A percentile compares a stretch with the other conserved stretches of the same genome.
phyloP scores from a whole-genome alignment of 148 eudicot species.

The Rheum nobile region DNA sequence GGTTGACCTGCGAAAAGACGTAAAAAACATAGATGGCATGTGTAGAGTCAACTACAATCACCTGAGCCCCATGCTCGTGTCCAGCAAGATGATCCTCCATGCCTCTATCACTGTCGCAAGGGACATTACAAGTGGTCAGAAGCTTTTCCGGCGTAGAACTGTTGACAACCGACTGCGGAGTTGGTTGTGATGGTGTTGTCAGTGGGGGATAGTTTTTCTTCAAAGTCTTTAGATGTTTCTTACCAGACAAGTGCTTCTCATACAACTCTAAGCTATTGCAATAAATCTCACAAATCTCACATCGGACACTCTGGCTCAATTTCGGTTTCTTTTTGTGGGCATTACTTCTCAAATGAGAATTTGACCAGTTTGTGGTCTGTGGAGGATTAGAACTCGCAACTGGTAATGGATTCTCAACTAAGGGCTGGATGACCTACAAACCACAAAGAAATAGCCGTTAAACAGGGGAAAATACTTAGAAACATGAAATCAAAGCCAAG shows the following conservation, averaged over 20 bases:
- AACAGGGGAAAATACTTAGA: not conserved
- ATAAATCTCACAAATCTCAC: constrained; percentile 26
- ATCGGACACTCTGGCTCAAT: constrained; percentile 15
- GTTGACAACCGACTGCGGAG: constrained; percentile 4
- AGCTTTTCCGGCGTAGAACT: not conserved
- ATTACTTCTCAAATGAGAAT: not conserved
- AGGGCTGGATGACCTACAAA: not conserved
- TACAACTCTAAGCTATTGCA: constrained; percentile 20
- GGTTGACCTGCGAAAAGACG: not conserved
- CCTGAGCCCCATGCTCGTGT: not conserved
- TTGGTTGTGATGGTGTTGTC: constrained; percentile 3
- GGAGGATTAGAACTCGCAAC: not conserved
- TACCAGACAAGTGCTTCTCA: constrained; percentile 26
- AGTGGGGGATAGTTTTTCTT: constrained; percentile 14
- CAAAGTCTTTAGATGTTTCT: constrained; percentile 19
- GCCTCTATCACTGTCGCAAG: not conserved
- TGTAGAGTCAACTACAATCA: not conserved
- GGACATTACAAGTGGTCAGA: not conserved
- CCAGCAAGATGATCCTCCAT: not conserved
- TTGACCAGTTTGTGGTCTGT: not conserved
- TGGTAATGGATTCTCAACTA: not conserved
- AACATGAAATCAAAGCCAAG: not conserved
- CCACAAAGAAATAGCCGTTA: not conserved
- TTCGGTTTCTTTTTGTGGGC: not conserved
- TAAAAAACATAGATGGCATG: not conserved